Percentiles rank a stretch among this genome's conserved stretches.
These are phyloP conservation scores for Saturnispora silvae DNA, from an alignment of 805 yeast genomes.

Conservation along the genomic window DNA sequence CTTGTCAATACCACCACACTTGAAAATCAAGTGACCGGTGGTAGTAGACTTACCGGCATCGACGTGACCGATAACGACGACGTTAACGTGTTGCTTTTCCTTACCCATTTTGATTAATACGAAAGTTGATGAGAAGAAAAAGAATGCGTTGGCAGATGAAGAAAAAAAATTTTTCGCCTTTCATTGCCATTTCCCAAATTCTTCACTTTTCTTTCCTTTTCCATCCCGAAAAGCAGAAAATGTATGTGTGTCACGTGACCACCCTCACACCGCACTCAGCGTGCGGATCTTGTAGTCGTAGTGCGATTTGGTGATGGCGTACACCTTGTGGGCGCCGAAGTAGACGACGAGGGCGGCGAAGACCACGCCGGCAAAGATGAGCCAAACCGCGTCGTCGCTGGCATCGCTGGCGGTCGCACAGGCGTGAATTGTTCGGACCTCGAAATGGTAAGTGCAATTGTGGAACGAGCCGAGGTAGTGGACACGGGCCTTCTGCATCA, in stretches of 20 bases:
- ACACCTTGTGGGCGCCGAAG: slow-evolving; percentile 32
- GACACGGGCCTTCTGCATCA: slow-evolving; percentile 51
- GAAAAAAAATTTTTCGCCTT: slow-evolving; percentile 1
- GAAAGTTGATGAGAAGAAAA: slow-evolving; percentile 1
- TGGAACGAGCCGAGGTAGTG: slow-evolving; percentile 61
- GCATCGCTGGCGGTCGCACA: slow-evolving; percentile 70
- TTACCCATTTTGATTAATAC: slow-evolving; percentile 48
- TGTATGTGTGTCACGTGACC: neutral
- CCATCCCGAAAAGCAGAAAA: neutral
- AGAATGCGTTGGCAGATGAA: slow-evolving; percentile 1
- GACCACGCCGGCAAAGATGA: slow-evolving; percentile 49
- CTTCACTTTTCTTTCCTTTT: neutral
- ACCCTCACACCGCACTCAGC: slow-evolving; percentile 3
- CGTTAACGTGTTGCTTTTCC: slow-evolving; percentile 97
- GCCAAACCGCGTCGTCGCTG: slow-evolving; percentile 52
- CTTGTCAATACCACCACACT: slow-evolving; percentile 96
- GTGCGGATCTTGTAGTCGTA: slow-evolving; percentile 5
- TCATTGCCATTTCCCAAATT: neutral
- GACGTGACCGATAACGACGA: slow-evolving; percentile 99
- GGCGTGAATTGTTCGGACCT: slow-evolving; percentile 74
- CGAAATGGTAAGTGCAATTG: slow-evolving; percentile 77
- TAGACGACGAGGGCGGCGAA: slow-evolving; percentile 32
- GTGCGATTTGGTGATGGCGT: slow-evolving; percentile 22
- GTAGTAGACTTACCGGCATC: slow-evolving; percentile 98
- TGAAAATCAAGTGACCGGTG: slow-evolving; percentile 98